phyloP scores from a whole-genome alignment of 306 rosid genomes.

The Rosa rugosa region DNA sequence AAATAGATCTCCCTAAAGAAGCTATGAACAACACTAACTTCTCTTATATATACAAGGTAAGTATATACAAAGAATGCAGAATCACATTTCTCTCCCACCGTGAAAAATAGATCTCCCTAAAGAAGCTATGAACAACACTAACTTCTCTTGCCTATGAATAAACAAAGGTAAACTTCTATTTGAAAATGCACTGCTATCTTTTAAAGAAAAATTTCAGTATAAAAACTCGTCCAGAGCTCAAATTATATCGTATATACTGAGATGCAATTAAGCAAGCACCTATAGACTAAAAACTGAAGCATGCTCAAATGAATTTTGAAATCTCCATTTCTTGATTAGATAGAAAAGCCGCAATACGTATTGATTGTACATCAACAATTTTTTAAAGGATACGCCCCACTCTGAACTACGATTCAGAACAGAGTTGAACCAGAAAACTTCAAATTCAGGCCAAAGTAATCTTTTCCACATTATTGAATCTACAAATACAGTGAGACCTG shows the following conservation, averaged over 20 bases:
- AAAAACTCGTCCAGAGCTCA: neutral
- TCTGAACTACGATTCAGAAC: slow-evolving; percentile 88
- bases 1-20: neutral
- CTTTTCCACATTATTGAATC: slow-evolving; percentile 93
- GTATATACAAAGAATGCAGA: neutral
- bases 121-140: slow-evolving; percentile 1
- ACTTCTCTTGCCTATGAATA: neutral
- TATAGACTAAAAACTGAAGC: neutral
- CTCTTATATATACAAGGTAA: neutral
- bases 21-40: neutral
- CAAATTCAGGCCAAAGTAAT: slow-evolving; percentile 93
- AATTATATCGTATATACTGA: neutral
- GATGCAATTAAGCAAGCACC: neutral
- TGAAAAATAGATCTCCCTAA: neutral
- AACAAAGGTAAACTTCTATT: neutral
- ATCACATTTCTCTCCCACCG: neutral
- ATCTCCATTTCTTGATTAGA: neutral
- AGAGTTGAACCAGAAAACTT: slow-evolving; percentile 96
- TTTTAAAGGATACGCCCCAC: slow-evolving; percentile 91
- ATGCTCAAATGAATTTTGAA: neutral
- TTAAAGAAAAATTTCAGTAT: neutral
- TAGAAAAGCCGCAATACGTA: neutral
- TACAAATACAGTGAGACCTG: slow-evolving; percentile 75
- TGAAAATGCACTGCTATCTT: neutral
- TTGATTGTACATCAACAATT: neutral